Conservation (phyloP, 2,329 filamentous ascomycete genomes). For the Epichloe elymi region DNA sequence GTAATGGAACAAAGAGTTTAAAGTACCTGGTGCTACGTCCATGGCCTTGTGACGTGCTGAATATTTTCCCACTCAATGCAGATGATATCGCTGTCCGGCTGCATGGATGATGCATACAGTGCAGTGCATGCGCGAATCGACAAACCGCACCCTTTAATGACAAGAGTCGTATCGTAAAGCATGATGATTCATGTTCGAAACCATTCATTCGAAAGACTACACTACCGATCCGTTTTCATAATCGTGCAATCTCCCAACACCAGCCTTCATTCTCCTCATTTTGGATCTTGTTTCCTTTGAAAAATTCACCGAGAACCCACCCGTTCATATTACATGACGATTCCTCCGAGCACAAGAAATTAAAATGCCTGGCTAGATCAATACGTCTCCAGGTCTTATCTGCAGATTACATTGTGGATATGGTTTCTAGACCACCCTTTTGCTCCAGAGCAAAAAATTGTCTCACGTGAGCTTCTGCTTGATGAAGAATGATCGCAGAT, state of each 20-base stretch:
- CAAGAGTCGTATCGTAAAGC: no score
- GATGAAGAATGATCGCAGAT: constrained; percentile 96
- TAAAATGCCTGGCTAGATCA: no score
- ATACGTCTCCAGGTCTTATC: neutral
- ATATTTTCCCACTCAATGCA: neutral
- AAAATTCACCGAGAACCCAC: neutral
- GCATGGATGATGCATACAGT: no score
- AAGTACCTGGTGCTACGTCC: neutral
- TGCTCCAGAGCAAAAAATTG: neutral
- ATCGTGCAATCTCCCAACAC: neutral
- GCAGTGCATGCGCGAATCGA: no score
- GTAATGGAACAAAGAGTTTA: constrained; percentile 22
- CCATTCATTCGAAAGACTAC: neutral
- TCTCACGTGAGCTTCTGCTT: constrained; percentile 92
- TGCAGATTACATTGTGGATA: neutral
- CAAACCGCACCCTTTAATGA: no score
- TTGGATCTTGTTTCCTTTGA: neutral
- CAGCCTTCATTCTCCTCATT: neutral
- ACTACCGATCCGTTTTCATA: neutral
- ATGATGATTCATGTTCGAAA: neutral
- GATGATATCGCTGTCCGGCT: no score
- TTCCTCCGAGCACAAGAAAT: no score
- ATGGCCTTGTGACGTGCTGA: neutral
- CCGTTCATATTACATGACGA: neutral
- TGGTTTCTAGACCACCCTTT: neutral